Evolutionary conservation across 225 moss, liverwort and hornwort genomes (phyloP).

Genomic region (Straminergon stramineum): DNA sequence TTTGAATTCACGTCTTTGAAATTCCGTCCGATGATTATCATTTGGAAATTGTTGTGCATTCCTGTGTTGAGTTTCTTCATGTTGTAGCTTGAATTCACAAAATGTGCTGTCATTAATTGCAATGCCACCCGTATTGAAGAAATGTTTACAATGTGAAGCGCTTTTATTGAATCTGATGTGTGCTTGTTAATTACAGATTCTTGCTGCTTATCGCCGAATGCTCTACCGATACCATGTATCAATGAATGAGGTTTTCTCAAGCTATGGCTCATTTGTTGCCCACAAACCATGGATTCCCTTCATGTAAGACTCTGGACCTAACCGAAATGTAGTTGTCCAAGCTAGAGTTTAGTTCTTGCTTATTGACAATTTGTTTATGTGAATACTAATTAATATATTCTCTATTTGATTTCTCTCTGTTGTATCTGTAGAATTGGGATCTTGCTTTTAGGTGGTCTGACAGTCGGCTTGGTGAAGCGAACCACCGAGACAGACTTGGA

Average conservation of each 20-base stretch:
- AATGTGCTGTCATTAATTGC: not conserved
- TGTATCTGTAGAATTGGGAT: constrained; percentile 54
- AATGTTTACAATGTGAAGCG: not conserved
- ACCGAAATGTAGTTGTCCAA: not conserved
- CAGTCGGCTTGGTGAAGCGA: constrained; percentile 65
- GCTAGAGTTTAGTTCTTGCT: not conserved
- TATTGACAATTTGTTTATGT: not conserved
- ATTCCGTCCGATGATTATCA: not conserved
- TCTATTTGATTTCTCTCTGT: not conserved
- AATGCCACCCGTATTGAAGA: not conserved
- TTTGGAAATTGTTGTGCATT: not conserved
- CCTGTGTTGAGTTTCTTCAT: not conserved
- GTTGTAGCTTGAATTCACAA: not conserved
- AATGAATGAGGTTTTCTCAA: constrained; percentile 64
- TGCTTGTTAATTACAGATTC: constrained; percentile 8
- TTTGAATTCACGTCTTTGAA: not conserved
- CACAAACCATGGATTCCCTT: constrained; percentile 66
- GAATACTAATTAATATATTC: not conserved
- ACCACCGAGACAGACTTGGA: constrained; percentile 83
- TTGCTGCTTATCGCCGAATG: constrained; percentile 16
- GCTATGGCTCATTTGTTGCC: constrained; percentile 71
- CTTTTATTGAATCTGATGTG: not conserved
- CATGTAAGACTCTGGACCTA: constrained; percentile 23
- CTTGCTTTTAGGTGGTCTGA: constrained; percentile 64
- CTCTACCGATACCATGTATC: constrained; percentile 52